Conservation (phyloP, 2,329 filamentous ascomycete species). For the Nothopassalora personata region DNA sequence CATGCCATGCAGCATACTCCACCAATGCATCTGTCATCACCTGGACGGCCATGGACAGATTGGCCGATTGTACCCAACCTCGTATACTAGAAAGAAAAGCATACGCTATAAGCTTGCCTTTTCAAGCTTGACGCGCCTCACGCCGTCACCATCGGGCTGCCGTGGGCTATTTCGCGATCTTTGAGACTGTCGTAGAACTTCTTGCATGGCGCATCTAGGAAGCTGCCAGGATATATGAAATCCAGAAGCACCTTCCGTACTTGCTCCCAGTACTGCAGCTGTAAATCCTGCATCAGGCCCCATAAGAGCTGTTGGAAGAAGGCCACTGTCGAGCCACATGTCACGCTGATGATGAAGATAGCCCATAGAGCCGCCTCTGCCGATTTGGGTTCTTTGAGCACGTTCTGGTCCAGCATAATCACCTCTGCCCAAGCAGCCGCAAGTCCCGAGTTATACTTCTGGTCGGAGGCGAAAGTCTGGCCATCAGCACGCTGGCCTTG, state of each 20-base stretch:
- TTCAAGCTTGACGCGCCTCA: not conserved
- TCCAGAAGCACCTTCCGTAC: constrained; percentile 30
- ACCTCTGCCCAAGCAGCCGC: constrained; percentile 31
- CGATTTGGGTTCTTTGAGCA: constrained; percentile 27
- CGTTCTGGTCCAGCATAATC: constrained; percentile 24
- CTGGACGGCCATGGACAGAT: not conserved
- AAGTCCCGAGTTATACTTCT: constrained; percentile 28
- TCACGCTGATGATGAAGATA: constrained; percentile 32
- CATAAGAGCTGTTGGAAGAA: constrained; percentile 23
- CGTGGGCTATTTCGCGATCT: not conserved
- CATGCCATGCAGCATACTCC: not conserved
- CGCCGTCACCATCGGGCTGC: not conserved
- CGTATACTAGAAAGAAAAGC: not conserved
- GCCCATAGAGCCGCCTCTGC: constrained; percentile 32
- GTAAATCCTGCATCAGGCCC: constrained; percentile 25
- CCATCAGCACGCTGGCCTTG: constrained; percentile 30
- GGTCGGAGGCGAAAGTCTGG: constrained; percentile 24
- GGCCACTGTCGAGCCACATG: constrained; percentile 25
- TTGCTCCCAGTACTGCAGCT: constrained; percentile 29
- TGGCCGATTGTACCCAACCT: not conserved
- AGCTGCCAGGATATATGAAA: constrained; percentile 33
- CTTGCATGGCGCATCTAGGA: constrained; percentile 30
- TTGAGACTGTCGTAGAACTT: constrained; percentile 26
- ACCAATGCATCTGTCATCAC: not conserved
- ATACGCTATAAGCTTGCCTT: not conserved